phyloP scores from a whole-genome alignment of 805 yeast genomes.

The Tetrapisispora pingtungensis region DNA sequence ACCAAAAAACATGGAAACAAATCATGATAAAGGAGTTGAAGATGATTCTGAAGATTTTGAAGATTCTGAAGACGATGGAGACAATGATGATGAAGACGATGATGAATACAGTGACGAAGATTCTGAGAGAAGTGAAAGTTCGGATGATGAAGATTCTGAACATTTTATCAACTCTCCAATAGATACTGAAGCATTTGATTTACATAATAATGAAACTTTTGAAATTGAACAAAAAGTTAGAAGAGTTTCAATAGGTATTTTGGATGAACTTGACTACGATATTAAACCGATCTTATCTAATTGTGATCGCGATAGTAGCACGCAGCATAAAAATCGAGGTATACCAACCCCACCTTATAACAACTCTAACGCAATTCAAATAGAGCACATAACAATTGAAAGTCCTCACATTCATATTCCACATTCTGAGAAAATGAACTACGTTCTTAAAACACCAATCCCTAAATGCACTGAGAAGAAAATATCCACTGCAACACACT shows the following conservation, averaged over 20 bases:
- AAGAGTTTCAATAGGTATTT: background rate
- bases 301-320: background rate
- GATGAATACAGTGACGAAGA: conserved; percentile 7
- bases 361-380: background rate
- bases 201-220: background rate
- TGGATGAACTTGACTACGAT: background rate
- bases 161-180: background rate
- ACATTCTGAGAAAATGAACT: conserved; percentile 1
- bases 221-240: conserved; percentile 1
- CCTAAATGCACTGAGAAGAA: conserved; percentile 5
- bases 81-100: conserved; percentile 3
- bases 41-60: background rate
- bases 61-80: conserved; percentile 6
- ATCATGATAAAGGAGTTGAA: conserved; percentile 2
- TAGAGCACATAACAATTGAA: conserved; percentile 8
- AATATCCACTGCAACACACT: background rate
- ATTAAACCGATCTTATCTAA: background rate
- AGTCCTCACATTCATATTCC: conserved; percentile 7
- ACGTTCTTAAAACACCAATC: conserved; percentile 15
- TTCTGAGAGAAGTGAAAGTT: conserved; percentile 1
- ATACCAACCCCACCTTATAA: background rate
- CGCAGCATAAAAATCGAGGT: background rate
- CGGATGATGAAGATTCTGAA: background rate
- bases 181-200: background rate
- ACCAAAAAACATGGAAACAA: background rate